A percentile compares a stretch with the other conserved stretches of the same genome.
Conservation (phyloP, 1,284 basidiomycete species). For the Cryptococcus sp. region DNA sequence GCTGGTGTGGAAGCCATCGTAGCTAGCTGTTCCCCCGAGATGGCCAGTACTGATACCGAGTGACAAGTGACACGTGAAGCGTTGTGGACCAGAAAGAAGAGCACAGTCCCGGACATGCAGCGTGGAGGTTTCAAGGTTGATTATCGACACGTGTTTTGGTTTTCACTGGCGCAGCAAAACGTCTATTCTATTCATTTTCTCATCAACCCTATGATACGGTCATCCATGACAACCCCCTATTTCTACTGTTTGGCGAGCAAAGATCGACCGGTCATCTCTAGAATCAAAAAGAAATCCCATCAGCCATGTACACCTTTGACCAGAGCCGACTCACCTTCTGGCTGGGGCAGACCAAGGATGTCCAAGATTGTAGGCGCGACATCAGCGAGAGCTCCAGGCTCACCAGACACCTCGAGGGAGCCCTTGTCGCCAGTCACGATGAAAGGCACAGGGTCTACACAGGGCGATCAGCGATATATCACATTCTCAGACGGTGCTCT, state of each 20-base stretch:
- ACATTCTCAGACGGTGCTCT: no score
- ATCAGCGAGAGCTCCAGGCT: constrained; percentile 73
- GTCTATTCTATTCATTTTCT: neutral
- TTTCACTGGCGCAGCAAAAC: no score
- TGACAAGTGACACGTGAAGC: no score
- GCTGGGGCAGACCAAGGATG: constrained; percentile 61
- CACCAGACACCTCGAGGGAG: constrained; percentile 58
- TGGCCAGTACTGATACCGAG: neutral
- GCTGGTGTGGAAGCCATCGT: neutral
- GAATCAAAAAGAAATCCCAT: neutral
- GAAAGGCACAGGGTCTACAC: constrained; percentile 80
- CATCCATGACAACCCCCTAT: neutral
- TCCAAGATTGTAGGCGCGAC: constrained; percentile 83
- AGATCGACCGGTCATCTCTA: constrained; percentile 65
- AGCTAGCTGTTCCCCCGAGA: neutral
- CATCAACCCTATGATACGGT: neutral
- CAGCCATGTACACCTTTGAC: neutral
- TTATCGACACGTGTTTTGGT: no score
- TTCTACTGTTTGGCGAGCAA: constrained; percentile 54
- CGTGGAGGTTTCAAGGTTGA: no score
- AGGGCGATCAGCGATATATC: constrained; percentile 44
- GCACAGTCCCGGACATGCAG: no score
- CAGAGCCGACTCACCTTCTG: constrained; percentile 32
- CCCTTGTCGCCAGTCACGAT: constrained; percentile 69
- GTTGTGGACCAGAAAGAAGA: no score